Evolutionary conservation across 441 rosid genomes (phyloP).

Genomic region (Gossypium aridum): DNA sequence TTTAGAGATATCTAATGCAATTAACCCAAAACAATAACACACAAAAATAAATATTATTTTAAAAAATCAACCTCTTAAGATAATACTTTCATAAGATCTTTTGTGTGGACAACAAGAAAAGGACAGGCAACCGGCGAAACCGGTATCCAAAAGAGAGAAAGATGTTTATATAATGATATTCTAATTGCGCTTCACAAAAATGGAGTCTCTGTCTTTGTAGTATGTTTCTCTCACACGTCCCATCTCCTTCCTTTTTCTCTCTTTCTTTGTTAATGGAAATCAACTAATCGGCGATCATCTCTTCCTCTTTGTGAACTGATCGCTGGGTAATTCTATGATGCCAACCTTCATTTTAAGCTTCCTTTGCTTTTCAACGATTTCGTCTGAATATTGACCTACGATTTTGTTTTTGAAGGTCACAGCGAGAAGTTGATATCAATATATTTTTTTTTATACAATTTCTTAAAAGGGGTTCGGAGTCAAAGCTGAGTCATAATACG

Average conservation of each 20-base stretch:
- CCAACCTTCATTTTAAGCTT: not conserved
- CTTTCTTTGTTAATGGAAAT: not conserved
- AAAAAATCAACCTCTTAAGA: too few species aligned
- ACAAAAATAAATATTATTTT: too few species aligned
- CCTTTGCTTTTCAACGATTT: slow-evolving; percentile 1
- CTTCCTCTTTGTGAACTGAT: slow-evolving; percentile 9
- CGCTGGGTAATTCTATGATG: slow-evolving; percentile 20
- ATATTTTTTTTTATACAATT: not conserved
- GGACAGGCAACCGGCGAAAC: slow-evolving; percentile 35
- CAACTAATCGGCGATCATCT: slow-evolving; percentile 26
- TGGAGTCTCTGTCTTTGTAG: slow-evolving; percentile 35
- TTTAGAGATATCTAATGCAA: too few species aligned
- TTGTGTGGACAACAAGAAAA: too few species aligned
- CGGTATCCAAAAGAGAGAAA: slow-evolving; percentile 28
- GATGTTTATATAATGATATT: slow-evolving; percentile 28
- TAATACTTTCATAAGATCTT: too few species aligned
- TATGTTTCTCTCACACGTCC: slow-evolving; percentile 39
- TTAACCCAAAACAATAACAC: too few species aligned
- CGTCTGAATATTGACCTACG: slow-evolving; percentile 20
- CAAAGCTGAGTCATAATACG: not conserved
- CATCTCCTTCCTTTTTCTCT: slow-evolving; percentile 19
- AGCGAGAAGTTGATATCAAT: not conserved
- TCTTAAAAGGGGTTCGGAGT: not conserved
- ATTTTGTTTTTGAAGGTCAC: slow-evolving; percentile 10
- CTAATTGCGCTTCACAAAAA: slow-evolving; percentile 19